Evolutionary conservation across 208 protist genomes (phyloP), one percentile per base, ranked within the genome.

Genomic region (Wallacemonas sp.): DNA sequence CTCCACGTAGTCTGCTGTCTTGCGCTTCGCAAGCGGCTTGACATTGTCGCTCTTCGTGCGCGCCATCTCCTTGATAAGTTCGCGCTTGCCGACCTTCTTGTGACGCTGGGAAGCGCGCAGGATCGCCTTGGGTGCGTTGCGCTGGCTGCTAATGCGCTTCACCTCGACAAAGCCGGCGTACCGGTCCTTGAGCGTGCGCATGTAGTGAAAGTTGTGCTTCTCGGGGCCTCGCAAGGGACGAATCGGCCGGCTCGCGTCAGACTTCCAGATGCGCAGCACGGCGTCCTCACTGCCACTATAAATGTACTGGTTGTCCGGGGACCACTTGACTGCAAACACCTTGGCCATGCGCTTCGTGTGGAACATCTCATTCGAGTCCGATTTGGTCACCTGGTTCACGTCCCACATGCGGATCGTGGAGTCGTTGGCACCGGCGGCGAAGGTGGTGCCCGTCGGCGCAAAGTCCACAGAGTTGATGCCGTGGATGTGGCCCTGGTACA

Each of bases 271-370:
- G 11, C 98, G 89, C 59, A 99, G 78, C 61, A 98, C 98, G 20
- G 96, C 97, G 72, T 99, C 98, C 49, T 99, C 98, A 64, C 86
- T 97, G 33, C 97, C 98, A 49, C 84, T 97, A 61, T 99, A 87
- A 61, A 99, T 86, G 76, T 95, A 99, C 48, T 80, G 89, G 64
- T 90, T 92, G 70, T 99, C 98, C 1, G 83, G 83, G 20, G 89
- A 96, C 85, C 89, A 99, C 44, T 91, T 87, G 5, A 98, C 88
- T 12, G 87, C 81, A 39, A 86, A 98, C 54, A 98, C 91, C 44
- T 84, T 90, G n/a, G 98, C 94, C 98, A 99, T 99, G 46, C 98
- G 96, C 81, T 98, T 98, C 8, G 98, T 99, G 85, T 99, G 97
- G 82, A 99, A 99, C 67, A 99, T 96, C 59, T 99, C 97, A 46